Evolutionary conservation across 306 rosid genomes (phyloP).

Genomic region (Cicer bijugum): DNA sequence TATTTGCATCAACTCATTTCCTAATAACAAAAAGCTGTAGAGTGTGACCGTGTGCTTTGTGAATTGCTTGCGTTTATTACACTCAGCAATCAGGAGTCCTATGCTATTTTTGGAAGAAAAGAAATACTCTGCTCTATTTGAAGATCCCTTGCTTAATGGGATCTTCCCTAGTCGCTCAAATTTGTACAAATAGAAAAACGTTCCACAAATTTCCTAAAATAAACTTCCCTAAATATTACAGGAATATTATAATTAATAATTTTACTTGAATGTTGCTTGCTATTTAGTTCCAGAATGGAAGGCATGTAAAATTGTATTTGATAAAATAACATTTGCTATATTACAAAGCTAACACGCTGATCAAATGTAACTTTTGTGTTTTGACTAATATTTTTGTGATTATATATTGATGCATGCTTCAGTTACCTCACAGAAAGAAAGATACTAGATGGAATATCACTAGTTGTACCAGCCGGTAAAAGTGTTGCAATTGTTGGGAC

Average conservation of each 20-base stretch:
- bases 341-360: slow-evolving; percentile 31
- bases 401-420: slow-evolving; percentile 48
- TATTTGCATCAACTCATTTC: neutral
- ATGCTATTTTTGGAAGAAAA: too few relatives aligned
- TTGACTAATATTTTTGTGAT: slow-evolving; percentile 33
- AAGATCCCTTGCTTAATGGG: neutral
- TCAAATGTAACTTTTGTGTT: slow-evolving; percentile 4
- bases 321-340: slow-evolving; percentile 24
- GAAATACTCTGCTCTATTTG: neutral
- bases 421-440: slow-evolving; percentile 86
- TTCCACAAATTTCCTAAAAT: neutral
- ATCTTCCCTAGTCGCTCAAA: neutral
- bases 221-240: neutral
- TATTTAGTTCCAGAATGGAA: slow-evolving; percentile 1
- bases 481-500: slow-evolving; percentile 99
- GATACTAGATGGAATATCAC: slow-evolving; percentile 93
- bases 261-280: slow-evolving; percentile 13
- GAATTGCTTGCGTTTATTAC: too few relatives aligned
- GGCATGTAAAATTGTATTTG: slow-evolving; percentile 31
- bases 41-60: neutral
- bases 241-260: neutral
- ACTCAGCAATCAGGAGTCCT: too few relatives aligned
- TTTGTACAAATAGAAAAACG: neutral
- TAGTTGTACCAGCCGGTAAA: slow-evolving; percentile 89
- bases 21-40: neutral